Conservation (phyloP, 495 filamentous ascomycete species). For the Evernia prunastri region DNA sequence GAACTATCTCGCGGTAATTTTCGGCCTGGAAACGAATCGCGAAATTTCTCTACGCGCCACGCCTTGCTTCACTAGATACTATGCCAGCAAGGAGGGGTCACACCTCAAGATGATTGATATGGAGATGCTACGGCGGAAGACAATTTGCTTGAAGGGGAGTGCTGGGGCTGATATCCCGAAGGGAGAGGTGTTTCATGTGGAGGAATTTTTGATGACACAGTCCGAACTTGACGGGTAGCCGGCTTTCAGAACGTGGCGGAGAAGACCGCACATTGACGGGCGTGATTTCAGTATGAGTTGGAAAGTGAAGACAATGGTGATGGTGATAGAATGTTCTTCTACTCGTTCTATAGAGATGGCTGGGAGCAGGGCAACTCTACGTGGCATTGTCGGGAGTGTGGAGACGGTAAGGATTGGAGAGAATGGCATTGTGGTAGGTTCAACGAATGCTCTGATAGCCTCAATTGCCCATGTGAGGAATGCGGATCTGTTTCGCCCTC, state of each 20-base stretch:
- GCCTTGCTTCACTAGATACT: neutral
- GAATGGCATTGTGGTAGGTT: neutral
- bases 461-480: neutral
- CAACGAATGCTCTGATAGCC: neutral
- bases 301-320: neutral
- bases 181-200: neutral
- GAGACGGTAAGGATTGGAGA: neutral
- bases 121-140: neutral
- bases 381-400: neutral
- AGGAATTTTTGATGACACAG: neutral
- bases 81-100: neutral
- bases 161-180: neutral
- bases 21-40: neutral
- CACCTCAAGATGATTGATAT: neutral
- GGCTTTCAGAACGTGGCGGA: neutral
- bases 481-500: neutral
- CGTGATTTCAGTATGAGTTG: neutral
- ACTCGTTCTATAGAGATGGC: neutral
- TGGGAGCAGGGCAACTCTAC: neutral
- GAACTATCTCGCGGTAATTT: neutral
- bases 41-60: neutral
- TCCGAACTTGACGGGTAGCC: neutral
- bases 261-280: neutral
- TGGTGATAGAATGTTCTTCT: neutral
- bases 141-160: neutral